These are phyloP conservation scores for Glycine soja DNA, from an alignment of 306 rosid genomes.

Conservation along the genomic window DNA sequence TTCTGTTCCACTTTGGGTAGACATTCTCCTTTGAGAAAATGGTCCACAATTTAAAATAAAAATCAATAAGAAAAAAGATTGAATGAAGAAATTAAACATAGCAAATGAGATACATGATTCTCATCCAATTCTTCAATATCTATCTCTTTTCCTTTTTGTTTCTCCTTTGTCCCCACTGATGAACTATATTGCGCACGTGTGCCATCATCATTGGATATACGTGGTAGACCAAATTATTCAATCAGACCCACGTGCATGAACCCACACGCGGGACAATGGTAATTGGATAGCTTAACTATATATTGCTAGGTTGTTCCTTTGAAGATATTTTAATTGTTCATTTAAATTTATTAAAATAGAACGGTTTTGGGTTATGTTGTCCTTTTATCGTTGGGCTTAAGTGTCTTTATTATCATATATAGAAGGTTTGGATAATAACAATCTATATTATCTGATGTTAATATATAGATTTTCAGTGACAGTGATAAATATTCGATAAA, in stretches of 20 bases:
- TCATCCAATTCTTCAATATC: conserved; percentile 12
- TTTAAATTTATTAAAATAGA: neutral
- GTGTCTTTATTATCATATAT: conserved; percentile 4
- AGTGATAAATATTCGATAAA: neutral
- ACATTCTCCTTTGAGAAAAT: conserved; percentile 61
- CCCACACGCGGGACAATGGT: conserved; percentile 31
- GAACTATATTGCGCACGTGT: conserved; percentile 69
- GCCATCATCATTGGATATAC: conserved; percentile 61
- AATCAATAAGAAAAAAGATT: conserved; percentile 28
- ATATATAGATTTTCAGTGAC: conserved; percentile 10
- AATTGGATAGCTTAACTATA: conserved; percentile 24
- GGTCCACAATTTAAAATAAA: conserved; percentile 56
- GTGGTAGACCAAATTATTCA: conserved; percentile 59
- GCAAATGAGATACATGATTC: conserved; percentile 47
- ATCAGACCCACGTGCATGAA: conserved; percentile 51
- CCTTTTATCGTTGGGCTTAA: neutral
- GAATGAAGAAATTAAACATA: conserved; percentile 42
- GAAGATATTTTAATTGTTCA: neutral
- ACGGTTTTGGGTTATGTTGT: conserved; percentile 27
- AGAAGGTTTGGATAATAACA: conserved; percentile 22
- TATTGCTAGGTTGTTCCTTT: neutral
- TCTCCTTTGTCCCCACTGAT: conserved; percentile 36
- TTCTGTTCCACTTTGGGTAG: conserved; percentile 69
- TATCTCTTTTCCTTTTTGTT: conserved; percentile 20
- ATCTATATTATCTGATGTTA: conserved; percentile 28